These are phyloP conservation scores for Abortiporus biennis DNA, from an alignment of 1,284 basidiomycete genomes.

Conservation along the genomic window DNA sequence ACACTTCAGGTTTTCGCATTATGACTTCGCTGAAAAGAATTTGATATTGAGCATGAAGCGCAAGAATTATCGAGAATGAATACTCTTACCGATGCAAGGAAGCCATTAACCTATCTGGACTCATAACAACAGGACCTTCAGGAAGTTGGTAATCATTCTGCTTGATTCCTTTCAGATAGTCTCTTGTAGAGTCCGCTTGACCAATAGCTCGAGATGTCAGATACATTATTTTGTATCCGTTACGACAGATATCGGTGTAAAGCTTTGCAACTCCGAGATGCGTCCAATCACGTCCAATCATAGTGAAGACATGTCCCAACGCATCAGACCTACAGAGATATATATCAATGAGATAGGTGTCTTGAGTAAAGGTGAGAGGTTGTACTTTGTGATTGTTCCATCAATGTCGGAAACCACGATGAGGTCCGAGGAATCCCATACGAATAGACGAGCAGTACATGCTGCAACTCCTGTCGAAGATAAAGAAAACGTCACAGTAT, in stretches of 20 bases:
- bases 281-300: constrained; percentile 99
- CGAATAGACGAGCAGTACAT: constrained; percentile 90
- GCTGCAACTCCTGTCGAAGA: constrained; percentile 85
- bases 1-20: constrained; percentile 97
- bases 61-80: not conserved
- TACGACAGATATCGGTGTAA: constrained; percentile 93
- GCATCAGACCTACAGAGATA: constrained; percentile 77
- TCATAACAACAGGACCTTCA: constrained; percentile 99
- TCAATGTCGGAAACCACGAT: constrained; percentile 98
- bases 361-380: constrained; percentile 5
- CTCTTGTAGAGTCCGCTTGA: constrained; percentile 95
- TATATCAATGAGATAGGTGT: constrained; percentile 6
- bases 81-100: constrained; percentile 80
- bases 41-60: not conserved
- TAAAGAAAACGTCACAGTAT: constrained; percentile 92
- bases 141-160: constrained; percentile 96
- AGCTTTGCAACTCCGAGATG: constrained; percentile 97
- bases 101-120: constrained; percentile 93
- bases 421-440: constrained; percentile 89
- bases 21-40: constrained; percentile 93
- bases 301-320: constrained; percentile 94
- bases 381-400: constrained; percentile 97
- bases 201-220: constrained; percentile 97
- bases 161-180: constrained; percentile 92
- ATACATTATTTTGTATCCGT: constrained; percentile 99